Evolutionary conservation across 1,284 basidiomycete species (phyloP).

Genomic region (Ustilago tritici): DNA sequence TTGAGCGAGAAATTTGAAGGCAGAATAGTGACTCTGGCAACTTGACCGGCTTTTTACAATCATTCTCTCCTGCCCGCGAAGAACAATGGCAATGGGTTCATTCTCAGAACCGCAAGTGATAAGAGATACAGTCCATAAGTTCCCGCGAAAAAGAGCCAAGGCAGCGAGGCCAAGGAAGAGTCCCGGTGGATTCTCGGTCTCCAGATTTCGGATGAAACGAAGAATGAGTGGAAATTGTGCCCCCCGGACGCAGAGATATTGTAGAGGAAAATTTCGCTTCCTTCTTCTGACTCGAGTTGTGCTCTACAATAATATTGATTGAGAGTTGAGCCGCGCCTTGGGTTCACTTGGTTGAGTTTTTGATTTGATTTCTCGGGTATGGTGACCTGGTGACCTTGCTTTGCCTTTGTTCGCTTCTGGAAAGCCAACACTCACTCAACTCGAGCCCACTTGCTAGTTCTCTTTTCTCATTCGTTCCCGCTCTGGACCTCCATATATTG

Average conservation of each 20-base stretch:
- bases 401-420: neutral
- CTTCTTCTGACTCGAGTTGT: slow-evolving; percentile 4
- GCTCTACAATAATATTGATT: neutral
- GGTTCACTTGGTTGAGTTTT: neutral
- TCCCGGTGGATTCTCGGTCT: slow-evolving; percentile 10
- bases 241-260: neutral
- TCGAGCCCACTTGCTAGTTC: neutral
- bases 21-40: slow-evolving; percentile 4
- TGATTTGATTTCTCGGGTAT: slow-evolving; percentile 18
- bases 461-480: slow-evolving; percentile 7
- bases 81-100: neutral
- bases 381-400: slow-evolving; percentile 14
- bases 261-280: slow-evolving; percentile 17
- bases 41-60: slow-evolving; percentile 7
- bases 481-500: slow-evolving; percentile 7
- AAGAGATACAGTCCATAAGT: neutral
- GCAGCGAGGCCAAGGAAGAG: neutral
- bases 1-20: neutral
- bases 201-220: neutral
- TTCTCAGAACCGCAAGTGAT: neutral
- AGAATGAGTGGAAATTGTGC: neutral
- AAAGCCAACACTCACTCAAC: neutral
- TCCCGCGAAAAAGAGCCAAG: slow-evolving; percentile 1
- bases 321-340: slow-evolving; percentile 27
- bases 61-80: neutral